Evolutionary conservation across 148 eudicot genomes (phyloP), one percentile per base, ranked within the genome.

Genomic region (Nyssa sinensis): DNA sequence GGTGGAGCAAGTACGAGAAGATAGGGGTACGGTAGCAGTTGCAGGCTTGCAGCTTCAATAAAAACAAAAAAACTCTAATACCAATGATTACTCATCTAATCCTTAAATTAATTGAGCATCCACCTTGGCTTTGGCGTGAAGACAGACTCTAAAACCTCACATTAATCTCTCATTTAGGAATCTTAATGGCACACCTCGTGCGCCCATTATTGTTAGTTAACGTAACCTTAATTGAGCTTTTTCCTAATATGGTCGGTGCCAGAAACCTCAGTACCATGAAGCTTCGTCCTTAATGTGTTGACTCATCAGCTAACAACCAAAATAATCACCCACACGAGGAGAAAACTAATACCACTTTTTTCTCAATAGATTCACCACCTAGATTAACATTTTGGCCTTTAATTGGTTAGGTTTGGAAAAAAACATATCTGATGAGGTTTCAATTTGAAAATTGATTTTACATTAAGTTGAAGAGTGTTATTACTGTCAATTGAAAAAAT

Each of bases 81-180:
- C 19, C 2, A 66, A 35, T n/a, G 5, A 66, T 35, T 66, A 33
- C 21, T 1, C 39, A 66, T 39, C 28, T 23, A 37, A 63, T 47
- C n/a, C 0, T 24, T 37, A 35, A 37, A 34, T 12, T 35, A 11
- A 34, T 29, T 28, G n/a, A 55, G 47, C 9, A 25, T 35, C 71
- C 71, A 66, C 71, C 64, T 66, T 74, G 71, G 71, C 77, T 74
- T 66, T 67, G 71, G 60, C 33, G 47, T 64, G 44, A 30, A 66
- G 60, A 64, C 70, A 66, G 41, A 57, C 16, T 59, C 57, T 17
- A 21, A 47, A n/a, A n/a, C n/a, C 49, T 25, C 74, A 59, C 74
- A 64, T 66, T 66, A 3, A 31, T 13, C 58, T 74, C 31, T 33
- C 63, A 27, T 34, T 47, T n/a, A 44, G 44, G 62, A 51, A 47